Conservation (phyloP, 2,329 filamentous ascomycete species). For the Hymenoscyphus scutula region DNA sequence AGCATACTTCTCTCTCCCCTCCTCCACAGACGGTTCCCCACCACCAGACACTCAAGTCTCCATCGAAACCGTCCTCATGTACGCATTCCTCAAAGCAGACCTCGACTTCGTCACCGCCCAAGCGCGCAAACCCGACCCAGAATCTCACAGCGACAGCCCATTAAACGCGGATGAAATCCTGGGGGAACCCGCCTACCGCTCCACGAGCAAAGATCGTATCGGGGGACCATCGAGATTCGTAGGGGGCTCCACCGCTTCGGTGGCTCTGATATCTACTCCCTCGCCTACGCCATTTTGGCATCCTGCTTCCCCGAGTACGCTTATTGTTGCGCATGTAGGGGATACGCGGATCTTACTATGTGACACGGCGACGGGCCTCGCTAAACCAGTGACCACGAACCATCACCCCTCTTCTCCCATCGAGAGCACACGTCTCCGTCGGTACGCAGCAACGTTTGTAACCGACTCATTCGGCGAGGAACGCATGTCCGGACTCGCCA, state of each 20-base stretch:
- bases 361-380: slow-evolving; percentile 76
- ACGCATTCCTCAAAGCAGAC: slow-evolving; percentile 91
- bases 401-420: slow-evolving; percentile 88
- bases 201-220: slow-evolving; percentile 60
- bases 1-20: slow-evolving; percentile 60
- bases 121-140: slow-evolving; percentile 72
- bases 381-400: slow-evolving; percentile 80
- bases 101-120: slow-evolving; percentile 92
- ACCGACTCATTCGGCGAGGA: slow-evolving; percentile 98
- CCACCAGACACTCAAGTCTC: slow-evolving; percentile 46
- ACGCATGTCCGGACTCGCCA: slow-evolving; percentile 88
- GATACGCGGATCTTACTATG: slow-evolving; percentile 91
- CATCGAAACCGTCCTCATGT: slow-evolving; percentile 78
- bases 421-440: slow-evolving; percentile 78
- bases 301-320: slow-evolving; percentile 76
- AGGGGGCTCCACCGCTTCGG: slow-evolving; percentile 87
- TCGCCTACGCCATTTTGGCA: slow-evolving; percentile 95
- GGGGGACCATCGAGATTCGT: slow-evolving; percentile 79
- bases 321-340: slow-evolving; percentile 87
- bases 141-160: slow-evolving; percentile 70
- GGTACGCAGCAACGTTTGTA: slow-evolving; percentile 83
- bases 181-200: slow-evolving; percentile 56
- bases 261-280: slow-evolving; percentile 88
- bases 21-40: slow-evolving; percentile 33
- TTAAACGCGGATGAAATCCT: slow-evolving; percentile 84